Evolutionary conservation across 306 rosid genomes (phyloP).

Genomic region (Cicer judaicum): DNA sequence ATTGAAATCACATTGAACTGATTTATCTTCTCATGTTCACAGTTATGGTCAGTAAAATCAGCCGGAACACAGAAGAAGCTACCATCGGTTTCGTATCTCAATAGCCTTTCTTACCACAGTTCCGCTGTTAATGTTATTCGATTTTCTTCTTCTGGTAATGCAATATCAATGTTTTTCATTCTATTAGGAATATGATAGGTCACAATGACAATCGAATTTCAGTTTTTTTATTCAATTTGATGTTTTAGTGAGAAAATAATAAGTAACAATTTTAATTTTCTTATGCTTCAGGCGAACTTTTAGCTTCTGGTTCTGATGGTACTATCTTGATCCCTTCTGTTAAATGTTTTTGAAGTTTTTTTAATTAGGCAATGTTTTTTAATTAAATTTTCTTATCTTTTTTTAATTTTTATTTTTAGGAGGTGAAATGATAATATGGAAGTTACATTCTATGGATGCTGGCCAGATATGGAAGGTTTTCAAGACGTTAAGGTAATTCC

Average conservation of each 20-base stretch:
- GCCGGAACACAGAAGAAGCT: conserved; percentile 63
- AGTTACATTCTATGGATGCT: conserved; percentile 63
- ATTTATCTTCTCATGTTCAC: conserved; percentile 29
- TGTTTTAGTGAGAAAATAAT: neutral
- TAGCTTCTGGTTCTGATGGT: conserved; percentile 96
- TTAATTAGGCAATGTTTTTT: conserved; percentile 16
- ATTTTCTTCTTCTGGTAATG: conserved; percentile 79
- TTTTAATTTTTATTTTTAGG: conserved; percentile 49
- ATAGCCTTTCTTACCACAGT: conserved; percentile 71
- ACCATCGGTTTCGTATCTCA: conserved; percentile 71
- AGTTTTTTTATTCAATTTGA: neutral
- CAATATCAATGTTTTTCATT: neutral
- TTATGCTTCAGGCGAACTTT: conserved; percentile 70
- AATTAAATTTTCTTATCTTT: neutral
- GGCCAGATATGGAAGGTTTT: conserved; percentile 85
- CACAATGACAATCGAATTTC: neutral
- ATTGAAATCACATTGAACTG: conserved; percentile 2
- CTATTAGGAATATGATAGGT: neutral
- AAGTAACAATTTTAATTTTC: conserved; percentile 28
- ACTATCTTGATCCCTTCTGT: conserved; percentile 35
- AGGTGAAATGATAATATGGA: conserved; percentile 85
- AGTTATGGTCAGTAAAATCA: conserved; percentile 77
- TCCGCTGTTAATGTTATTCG: conserved; percentile 87
- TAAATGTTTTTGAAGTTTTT: conserved; percentile 7
- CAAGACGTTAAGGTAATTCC: conserved; percentile 71